phyloP scores from a whole-genome alignment of 2,329 filamentous ascomycete species.

The Polychaeton citri region DNA sequence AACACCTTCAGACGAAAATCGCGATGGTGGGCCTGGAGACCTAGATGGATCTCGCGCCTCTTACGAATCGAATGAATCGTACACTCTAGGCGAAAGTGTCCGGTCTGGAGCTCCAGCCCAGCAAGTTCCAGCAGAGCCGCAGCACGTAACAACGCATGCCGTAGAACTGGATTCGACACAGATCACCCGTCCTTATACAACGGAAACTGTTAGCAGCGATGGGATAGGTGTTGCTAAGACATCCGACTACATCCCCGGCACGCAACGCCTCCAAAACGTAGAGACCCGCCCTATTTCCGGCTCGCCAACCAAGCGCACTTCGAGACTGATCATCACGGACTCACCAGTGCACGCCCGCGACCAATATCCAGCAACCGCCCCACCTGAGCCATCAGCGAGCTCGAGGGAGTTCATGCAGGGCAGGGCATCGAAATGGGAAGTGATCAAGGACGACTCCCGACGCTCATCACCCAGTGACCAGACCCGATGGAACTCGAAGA shows the following conservation, averaged over 20 bases:
- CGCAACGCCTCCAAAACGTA: background rate
- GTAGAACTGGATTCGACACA: background rate
- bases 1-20: background rate
- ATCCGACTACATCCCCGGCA: slow-evolving; percentile 16
- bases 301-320: background rate
- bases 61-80: background rate
- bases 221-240: slow-evolving; percentile 30
- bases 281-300: background rate
- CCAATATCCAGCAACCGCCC: background rate
- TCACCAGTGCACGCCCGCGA: background rate
- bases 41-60: background rate
- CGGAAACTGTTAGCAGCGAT: background rate
- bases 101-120: no score
- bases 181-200: background rate
- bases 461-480: background rate
- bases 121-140: background rate
- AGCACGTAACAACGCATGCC: background rate
- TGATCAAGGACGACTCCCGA: background rate
- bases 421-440: background rate
- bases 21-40: background rate
- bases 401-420: background rate
- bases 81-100: background rate
- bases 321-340: background rate
- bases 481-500: background rate
- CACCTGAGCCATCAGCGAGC: background rate